Conservation (phyloP, 345 rosid species). For the Melaleuca alternifolia region DNA sequence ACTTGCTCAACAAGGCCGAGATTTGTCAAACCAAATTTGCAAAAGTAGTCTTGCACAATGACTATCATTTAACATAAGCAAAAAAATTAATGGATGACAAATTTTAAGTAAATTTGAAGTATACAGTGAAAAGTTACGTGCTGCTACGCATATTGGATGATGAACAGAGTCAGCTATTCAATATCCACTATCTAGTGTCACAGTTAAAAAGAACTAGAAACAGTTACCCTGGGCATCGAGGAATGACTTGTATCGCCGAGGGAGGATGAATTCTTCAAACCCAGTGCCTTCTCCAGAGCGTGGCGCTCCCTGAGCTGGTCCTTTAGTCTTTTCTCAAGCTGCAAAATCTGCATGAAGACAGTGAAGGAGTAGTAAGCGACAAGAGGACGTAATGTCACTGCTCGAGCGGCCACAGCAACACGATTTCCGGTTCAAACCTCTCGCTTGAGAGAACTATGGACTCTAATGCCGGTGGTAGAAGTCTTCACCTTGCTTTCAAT, state of each 20-base stretch:
- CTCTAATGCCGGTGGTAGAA: conserved; percentile 26
- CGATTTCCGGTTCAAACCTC: conserved; percentile 47
- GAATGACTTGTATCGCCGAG: conserved; percentile 17
- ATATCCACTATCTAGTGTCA: not conserved
- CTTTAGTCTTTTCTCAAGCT: conserved; percentile 70
- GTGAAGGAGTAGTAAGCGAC: not conserved
- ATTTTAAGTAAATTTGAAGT: not conserved
- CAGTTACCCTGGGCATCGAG: conserved; percentile 57
- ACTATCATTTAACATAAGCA: not conserved
- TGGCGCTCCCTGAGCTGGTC: conserved; percentile 61
- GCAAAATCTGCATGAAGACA: conserved; percentile 47
- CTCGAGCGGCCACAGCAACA: not conserved
- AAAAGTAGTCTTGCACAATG: not conserved
- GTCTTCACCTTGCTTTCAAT: conserved; percentile 15
- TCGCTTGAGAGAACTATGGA: conserved; percentile 52
- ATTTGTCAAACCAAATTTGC: not conserved
- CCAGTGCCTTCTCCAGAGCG: conserved; percentile 72
- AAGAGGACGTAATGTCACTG: not conserved
- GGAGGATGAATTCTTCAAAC: conserved; percentile 36
- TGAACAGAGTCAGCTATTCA: not conserved
- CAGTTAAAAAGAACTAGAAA: not conserved
- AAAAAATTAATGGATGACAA: not conserved
- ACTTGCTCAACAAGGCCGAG: not conserved
- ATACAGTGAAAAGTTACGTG: not conserved
- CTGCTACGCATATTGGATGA: not conserved